Percentiles rank a stretch among this genome's conserved stretches.
Conservation (phyloP, 192 early-diverging fungal species). For the Pilobolus umbonatus region DNA sequence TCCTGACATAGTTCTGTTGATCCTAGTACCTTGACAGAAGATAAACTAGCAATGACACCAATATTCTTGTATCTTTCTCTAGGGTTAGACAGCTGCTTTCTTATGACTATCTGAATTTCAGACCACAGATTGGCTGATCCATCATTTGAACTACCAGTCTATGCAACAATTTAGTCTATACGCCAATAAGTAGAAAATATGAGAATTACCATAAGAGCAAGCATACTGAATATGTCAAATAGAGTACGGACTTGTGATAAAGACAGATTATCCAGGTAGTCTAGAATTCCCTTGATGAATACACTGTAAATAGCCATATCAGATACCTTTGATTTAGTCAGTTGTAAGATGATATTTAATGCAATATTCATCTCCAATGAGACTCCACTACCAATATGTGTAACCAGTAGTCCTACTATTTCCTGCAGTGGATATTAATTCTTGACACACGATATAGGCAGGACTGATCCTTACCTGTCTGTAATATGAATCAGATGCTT, state of each 20-base stretch:
- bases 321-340: slow-evolving; percentile 44
- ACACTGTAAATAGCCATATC: slow-evolving; percentile 55
- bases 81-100: slow-evolving; percentile 75
- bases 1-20: slow-evolving; percentile 21
- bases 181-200: background rate
- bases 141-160: slow-evolving; percentile 6
- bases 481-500: slow-evolving; percentile 58
- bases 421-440: slow-evolving; percentile 39
- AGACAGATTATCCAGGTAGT: slow-evolving; percentile 65
- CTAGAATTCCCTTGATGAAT: slow-evolving; percentile 68
- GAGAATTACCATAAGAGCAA: slow-evolving; percentile 47
- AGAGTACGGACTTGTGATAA: slow-evolving; percentile 60
- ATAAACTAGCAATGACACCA: slow-evolving; percentile 66
- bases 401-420: slow-evolving; percentile 69
- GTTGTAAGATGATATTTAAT: slow-evolving; percentile 45
- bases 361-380: slow-evolving; percentile 60
- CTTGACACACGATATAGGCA: background rate
- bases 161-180: background rate
- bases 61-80: slow-evolving; percentile 60
- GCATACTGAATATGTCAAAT: slow-evolving; percentile 60
- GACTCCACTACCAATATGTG: slow-evolving; percentile 71
- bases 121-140: slow-evolving; percentile 42
- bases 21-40: slow-evolving; percentile 59
- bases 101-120: slow-evolving; percentile 68
- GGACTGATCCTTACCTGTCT: slow-evolving; percentile 30